Evolutionary conservation across 768 basidiomycete genomes (phyloP), one percentile per base, ranked within the genome.

Genomic region (Rhizopogon salebrosus): DNA sequence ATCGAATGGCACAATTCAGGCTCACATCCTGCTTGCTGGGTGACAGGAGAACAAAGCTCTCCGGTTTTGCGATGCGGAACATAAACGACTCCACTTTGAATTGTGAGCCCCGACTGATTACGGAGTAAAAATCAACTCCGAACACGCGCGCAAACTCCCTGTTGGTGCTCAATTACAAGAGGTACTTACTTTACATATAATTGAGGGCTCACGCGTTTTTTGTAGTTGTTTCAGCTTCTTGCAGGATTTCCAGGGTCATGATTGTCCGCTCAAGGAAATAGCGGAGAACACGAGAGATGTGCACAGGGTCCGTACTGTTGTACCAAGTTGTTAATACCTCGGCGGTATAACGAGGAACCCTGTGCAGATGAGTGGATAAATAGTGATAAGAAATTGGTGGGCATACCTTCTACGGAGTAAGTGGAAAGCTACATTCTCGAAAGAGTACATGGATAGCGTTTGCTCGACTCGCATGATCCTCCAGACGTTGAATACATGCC

Each of bases 41-140:
- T 0, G 95, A 98, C 11, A 95, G 72, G 4, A 99, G 73, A 20
- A 98, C 80, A 58, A 94, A 94, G 58, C 80, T 89, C 66, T 98
- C 97, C 0, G 97, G 94, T 67, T 98, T 98, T 16, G 91, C 90
- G 43, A 98, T 93, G 18, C 95, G 85, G 67, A 97, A 95, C 87
- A 99, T 87, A 72, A 99, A 95, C 0, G 94, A 94, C 72, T 99
- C 97, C 24, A 98, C 97, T 71, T 98, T 99, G 76, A 93, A 98
- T 62, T 99, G 97, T 1, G 94, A 97, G 0, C 97, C 97, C 29
- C 97, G 83, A 55, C 83, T 93, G 57, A 97, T 81, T 29, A 98
- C 95, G 3, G 94, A 97, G 64, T 87, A 91, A 66, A 98, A 98
- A 69, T 99, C 97, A 40, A 99, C 87, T 1, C 97, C 95, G 58